Evolutionary conservation across 2,329 filamentous ascomycete genomes (phyloP).

Genomic region (Talaromyces piceae): DNA sequence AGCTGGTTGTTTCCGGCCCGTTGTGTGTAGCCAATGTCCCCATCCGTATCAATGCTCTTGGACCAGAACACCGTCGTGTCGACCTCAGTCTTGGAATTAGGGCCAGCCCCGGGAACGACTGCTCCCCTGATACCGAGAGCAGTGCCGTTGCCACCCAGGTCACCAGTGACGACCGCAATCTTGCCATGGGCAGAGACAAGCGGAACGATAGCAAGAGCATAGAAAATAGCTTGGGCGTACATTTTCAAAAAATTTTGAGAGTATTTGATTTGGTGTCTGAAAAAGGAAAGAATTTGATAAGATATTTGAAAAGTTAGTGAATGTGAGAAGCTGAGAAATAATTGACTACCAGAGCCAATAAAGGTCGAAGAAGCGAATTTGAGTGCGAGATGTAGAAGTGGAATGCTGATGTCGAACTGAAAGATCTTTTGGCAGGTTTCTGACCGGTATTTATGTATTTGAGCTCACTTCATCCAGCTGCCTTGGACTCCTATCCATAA

Average conservation of each 20-base stretch:
- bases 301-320: not conserved
- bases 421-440: not conserved
- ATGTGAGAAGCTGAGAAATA: not conserved
- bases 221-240: not conserved
- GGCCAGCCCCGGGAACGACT: conserved; percentile 5
- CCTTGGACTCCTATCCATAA: not conserved
- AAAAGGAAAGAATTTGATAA: not conserved
- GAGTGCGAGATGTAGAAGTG: not conserved
- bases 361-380: not conserved
- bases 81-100: conserved; percentile 7
- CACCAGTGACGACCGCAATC: conserved; percentile 6
- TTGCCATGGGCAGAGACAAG: conserved; percentile 9
- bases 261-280: not conserved
- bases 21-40: conserved; percentile 4
- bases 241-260: not conserved
- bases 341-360: not conserved
- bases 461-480: not conserved
- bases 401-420: not conserved
- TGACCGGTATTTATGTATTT: not conserved
- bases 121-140: conserved; percentile 8
- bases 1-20: conserved; percentile 7
- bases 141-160: conserved; percentile 9
- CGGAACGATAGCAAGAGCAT: not conserved
- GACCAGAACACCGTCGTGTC: conserved; percentile 10
- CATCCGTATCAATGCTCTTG: conserved; percentile 4